phyloP scores from a whole-genome alignment of 2,329 filamentous ascomycete species.

The Epichloe aotearoae region DNA sequence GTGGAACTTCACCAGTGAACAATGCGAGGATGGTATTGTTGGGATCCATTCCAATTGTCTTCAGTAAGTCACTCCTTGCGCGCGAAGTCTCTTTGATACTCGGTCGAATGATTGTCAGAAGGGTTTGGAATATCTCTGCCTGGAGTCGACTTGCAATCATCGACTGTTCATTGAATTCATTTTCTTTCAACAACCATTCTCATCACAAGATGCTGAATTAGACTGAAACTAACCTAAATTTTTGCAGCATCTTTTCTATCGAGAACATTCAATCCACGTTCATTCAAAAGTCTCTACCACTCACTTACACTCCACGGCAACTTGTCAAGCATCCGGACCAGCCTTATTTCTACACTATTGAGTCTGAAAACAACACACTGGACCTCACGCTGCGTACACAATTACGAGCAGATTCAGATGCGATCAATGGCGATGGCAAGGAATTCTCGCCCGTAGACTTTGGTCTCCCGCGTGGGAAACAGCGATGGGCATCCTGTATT shows the following conservation, averaged over 20 bases:
- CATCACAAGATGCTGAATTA: too few species aligned
- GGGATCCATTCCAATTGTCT: slow-evolving; percentile 49
- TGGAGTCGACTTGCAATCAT: too few species aligned
- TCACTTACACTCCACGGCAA: slow-evolving; percentile 81
- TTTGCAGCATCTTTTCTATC: slow-evolving; percentile 55
- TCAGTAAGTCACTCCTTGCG: too few species aligned
- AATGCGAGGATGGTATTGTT: slow-evolving; percentile 86
- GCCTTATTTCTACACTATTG: slow-evolving; percentile 84
- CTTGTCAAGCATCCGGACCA: slow-evolving; percentile 80
- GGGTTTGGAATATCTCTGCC: too few species aligned
- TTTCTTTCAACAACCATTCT: too few species aligned
- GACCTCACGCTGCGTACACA: slow-evolving; percentile 57
- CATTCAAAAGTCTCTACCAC: slow-evolving; percentile 70
- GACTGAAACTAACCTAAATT: too few species aligned
- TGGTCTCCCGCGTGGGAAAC: slow-evolving; percentile 69
- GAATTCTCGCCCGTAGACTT: slow-evolving; percentile 69
- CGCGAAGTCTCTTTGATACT: too few species aligned
- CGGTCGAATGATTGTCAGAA: slow-evolving; percentile 42
- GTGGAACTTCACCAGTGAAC: slow-evolving; percentile 92
- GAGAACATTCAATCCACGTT: slow-evolving; percentile 77
- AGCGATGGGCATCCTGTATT: slow-evolving; percentile 93
- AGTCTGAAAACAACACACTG: slow-evolving; percentile 84
- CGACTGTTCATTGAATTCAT: too few species aligned
- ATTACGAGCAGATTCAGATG: slow-evolving; percentile 56
- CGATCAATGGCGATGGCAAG: slow-evolving; percentile 56